phyloP scores from a whole-genome alignment of 176 grass and related monocot genomes.

The Musa acuminata region DNA sequence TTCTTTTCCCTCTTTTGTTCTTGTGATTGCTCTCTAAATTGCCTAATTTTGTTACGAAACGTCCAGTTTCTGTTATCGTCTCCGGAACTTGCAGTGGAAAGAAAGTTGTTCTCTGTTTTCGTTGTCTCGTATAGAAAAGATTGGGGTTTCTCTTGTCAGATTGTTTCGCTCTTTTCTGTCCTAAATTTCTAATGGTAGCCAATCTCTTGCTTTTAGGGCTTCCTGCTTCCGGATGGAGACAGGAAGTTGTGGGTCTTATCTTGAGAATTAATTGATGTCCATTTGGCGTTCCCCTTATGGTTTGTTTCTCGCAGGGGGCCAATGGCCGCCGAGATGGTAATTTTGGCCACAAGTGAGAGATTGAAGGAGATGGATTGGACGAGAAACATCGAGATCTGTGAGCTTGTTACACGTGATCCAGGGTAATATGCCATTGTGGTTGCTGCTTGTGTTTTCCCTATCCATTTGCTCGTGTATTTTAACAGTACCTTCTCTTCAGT shows the following conservation, averaged over 20 bases:
- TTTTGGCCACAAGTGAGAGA: constrained; percentile 76
- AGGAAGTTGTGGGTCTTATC: not conserved
- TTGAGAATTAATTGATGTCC: not conserved
- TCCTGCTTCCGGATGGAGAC: not conserved
- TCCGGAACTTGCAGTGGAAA: not conserved
- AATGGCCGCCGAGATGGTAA: constrained; percentile 78
- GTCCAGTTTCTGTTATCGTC: not conserved
- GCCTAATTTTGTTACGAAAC: not conserved
- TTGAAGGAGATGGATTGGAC: constrained; percentile 91
- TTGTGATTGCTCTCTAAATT: not conserved
- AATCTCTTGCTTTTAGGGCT: not conserved
- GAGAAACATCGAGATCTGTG: constrained; percentile 97
- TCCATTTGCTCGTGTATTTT: not conserved
- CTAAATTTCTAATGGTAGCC: not conserved
- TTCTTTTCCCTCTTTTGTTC: not conserved
- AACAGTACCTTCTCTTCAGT: not conserved
- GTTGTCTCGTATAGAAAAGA: not conserved
- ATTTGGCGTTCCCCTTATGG: not conserved
- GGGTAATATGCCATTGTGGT: constrained; percentile 34
- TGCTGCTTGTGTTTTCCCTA: not conserved
- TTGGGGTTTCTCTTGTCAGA: not conserved
- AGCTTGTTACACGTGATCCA: constrained; percentile 72
- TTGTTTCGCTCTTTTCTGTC: not conserved
- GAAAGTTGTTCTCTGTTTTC: not conserved
- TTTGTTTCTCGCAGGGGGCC: not conserved